Conservation (phyloP, 495 filamentous ascomycete genomes). For the Aspergillus ostianus region DNA sequence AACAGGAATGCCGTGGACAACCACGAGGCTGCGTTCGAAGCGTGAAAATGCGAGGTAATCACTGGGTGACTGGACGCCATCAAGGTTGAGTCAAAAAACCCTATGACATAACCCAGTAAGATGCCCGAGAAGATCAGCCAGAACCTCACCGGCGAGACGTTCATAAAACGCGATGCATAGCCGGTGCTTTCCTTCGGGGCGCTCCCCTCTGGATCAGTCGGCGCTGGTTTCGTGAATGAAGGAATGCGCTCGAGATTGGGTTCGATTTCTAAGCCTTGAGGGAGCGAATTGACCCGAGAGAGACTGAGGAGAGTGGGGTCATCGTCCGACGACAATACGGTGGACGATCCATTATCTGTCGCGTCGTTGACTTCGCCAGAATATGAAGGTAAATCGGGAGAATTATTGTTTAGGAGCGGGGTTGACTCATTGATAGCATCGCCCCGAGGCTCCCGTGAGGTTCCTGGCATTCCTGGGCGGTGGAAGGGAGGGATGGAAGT, state of each 20-base stretch:
- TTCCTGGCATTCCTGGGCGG: neutral
- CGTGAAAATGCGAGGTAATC: constrained; percentile 75
- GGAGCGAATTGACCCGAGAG: constrained; percentile 29
- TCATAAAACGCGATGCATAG: constrained; percentile 41
- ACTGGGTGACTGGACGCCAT: constrained; percentile 82
- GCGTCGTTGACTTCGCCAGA: neutral
- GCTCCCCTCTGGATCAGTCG: constrained; percentile 10
- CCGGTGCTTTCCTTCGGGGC: constrained; percentile 15
- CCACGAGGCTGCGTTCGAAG: constrained; percentile 76
- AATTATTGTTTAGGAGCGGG: neutral
- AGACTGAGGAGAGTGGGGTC: constrained; percentile 24
- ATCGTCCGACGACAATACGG: constrained; percentile 16
- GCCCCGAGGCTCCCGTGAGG: neutral
- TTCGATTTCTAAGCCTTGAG: constrained; percentile 33
- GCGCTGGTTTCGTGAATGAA: constrained; percentile 15
- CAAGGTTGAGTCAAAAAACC: constrained; percentile 71
- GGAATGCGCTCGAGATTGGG: constrained; percentile 28
- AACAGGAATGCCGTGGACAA: constrained; percentile 75
- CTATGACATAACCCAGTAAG: constrained; percentile 49
- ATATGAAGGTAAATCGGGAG: neutral
- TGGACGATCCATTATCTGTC: constrained; percentile 9
- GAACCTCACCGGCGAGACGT: constrained; percentile 47
- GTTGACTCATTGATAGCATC: neutral
- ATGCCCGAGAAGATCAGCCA: constrained; percentile 54
- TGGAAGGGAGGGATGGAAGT: neutral